Evolutionary conservation across 2,329 filamentous ascomycete species (phyloP).

Genomic region (Pseudopyricularia cyperi): DNA sequence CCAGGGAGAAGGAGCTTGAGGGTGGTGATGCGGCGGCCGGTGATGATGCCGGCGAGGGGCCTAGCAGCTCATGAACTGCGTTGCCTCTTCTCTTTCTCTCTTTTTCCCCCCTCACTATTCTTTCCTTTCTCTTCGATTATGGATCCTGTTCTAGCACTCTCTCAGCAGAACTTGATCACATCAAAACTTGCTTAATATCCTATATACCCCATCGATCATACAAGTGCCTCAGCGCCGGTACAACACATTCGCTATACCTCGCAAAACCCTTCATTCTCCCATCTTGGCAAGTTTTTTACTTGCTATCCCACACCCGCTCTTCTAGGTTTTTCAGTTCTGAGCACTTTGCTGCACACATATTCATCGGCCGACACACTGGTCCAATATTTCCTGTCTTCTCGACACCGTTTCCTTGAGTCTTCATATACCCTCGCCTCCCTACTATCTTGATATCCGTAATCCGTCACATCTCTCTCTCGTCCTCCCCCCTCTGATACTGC

Average conservation of each 20-base stretch:
- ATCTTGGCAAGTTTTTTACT: too few species aligned
- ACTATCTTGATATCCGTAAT: background rate
- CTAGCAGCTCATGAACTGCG: background rate
- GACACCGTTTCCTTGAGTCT: too few species aligned
- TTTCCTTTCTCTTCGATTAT: background rate
- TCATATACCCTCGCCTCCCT: background rate
- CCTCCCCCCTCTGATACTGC: background rate
- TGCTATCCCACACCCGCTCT: too few species aligned
- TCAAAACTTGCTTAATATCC: too few species aligned
- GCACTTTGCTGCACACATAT: too few species aligned
- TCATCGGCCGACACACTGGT: too few species aligned
- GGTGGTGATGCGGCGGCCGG: background rate
- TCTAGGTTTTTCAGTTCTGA: too few species aligned
- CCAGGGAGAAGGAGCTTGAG: conserved; percentile 3
- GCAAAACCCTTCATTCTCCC: too few species aligned
- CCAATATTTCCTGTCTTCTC: too few species aligned
- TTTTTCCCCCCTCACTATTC: background rate
- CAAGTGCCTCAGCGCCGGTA: background rate
- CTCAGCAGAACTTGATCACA: background rate
- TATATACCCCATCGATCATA: background rate
- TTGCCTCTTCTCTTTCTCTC: background rate
- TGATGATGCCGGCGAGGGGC: background rate
- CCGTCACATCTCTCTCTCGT: background rate
- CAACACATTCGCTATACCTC: too few species aligned
- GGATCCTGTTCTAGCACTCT: background rate